Evolutionary conservation across 345 rosid species (phyloP), one percentile per base, ranked within the genome.

Genomic region (Murraya koenigii): DNA sequence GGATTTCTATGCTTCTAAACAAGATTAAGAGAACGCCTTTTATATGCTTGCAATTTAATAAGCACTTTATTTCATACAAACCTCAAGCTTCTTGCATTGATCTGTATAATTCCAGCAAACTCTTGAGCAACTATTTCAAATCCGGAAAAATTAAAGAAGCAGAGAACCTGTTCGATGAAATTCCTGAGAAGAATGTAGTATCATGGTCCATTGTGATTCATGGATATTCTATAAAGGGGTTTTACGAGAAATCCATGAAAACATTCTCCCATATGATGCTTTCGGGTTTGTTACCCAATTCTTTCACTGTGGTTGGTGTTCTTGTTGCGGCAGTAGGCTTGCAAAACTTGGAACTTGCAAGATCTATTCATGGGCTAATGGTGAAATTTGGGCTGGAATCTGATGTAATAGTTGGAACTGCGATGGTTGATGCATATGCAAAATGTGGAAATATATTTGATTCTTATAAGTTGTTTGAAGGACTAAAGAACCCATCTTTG

Each of bases 301-400:
- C 90, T n/a, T 84, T 87, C 84, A 76, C 84, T 66, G 5, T 87
- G 62, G 89, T 83, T 23, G 88, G 86, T 56, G 83, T 75, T 62
- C 88, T 89, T 49, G 79, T 86, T 15, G 71, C 84, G 44, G 49
- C 77, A 7, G 77, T 60, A 8, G 83, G 84, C 67, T 17, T 76
- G 66, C 44, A 66, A 1, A 58, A 78, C 75, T 63, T 28, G 33
- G 66, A 32, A 58, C 82, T 84, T 13, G 76, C 78, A 7, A 79
- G 35, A 74, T 78, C 83, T 22, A 54, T 84, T 62, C 88, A 87
- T 73, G 88, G 87, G 41, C 58, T 85, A 64, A 59, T 79, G 36
- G 69, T 82, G 41, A 85, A 80, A 80, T 39, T 22, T 71, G 85
- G 88, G 28, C 77, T 80, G 7, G 80, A 72, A 20, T 52, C 75